phyloP scores from a whole-genome alignment of 345 rosid species.

The Euphorbia pulcherrima region DNA sequence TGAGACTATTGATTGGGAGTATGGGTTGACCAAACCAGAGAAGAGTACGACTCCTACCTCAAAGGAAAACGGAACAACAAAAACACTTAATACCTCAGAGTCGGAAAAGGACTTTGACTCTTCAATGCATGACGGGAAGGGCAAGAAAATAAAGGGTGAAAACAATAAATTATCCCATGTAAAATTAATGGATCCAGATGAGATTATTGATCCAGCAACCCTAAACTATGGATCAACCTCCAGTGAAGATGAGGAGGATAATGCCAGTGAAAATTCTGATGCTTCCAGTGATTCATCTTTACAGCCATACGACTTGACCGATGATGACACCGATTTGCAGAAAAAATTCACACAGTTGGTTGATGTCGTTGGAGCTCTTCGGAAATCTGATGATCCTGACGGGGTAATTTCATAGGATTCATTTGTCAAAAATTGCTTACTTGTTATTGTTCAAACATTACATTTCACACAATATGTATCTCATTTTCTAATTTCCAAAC shows the following conservation, averaged over 20 bases:
- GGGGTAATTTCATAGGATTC: slow-evolving; percentile 60
- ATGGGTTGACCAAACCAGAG: slow-evolving; percentile 43
- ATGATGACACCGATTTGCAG: slow-evolving; percentile 72
- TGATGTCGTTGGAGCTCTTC: slow-evolving; percentile 87
- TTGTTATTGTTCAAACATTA: slow-evolving; percentile 1
- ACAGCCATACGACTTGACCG: slow-evolving; percentile 87
- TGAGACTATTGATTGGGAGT: slow-evolving; percentile 82
- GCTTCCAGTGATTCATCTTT: slow-evolving; percentile 66
- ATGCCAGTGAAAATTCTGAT: slow-evolving; percentile 60
- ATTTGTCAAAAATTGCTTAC: slow-evolving; percentile 15
- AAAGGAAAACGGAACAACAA: slow-evolving; percentile 31
- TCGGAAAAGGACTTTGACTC: slow-evolving; percentile 26
- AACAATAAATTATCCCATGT: slow-evolving; percentile 40
- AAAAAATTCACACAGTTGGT: slow-evolving; percentile 69
- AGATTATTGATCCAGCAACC: slow-evolving; percentile 72
- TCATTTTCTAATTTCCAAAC: slow-evolving; percentile 12
- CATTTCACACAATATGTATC: slow-evolving; percentile 8
- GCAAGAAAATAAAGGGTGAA: slow-evolving; percentile 32
- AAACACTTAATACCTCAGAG: slow-evolving; percentile 28
- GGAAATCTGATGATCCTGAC: slow-evolving; percentile 82
- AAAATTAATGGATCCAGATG: slow-evolving; percentile 74
- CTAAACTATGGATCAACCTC: slow-evolving; percentile 55
- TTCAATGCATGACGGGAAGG: slow-evolving; percentile 20
- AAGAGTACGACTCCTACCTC: slow-evolving; percentile 30
- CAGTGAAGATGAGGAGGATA: slow-evolving; percentile 53